Percentiles rank a stretch among this genome's conserved stretches.
Conservation (phyloP, 2,329 filamentous ascomycete species). For the Microdochium trichocladiopsis region DNA sequence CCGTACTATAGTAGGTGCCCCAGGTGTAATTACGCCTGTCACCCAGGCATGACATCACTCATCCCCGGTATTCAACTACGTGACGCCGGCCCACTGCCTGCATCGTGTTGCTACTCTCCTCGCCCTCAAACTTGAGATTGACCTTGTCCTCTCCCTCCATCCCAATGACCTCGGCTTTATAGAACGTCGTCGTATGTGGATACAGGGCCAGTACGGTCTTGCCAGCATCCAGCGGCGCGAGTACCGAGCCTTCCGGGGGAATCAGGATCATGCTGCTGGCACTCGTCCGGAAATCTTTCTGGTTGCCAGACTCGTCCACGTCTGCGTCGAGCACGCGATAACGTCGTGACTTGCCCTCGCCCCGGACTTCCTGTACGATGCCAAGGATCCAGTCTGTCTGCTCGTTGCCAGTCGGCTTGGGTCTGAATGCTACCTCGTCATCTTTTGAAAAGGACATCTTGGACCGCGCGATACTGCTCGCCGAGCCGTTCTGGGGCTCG, state of each 20-base stretch:
- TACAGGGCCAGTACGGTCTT: slow-evolving; percentile 73
- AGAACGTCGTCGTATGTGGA: slow-evolving; percentile 79
- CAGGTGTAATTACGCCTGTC: not conserved
- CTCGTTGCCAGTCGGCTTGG: slow-evolving; percentile 42
- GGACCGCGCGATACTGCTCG: slow-evolving; percentile 31
- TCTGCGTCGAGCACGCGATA: slow-evolving; percentile 79
- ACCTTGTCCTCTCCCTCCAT: slow-evolving; percentile 51
- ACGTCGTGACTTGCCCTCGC: slow-evolving; percentile 69
- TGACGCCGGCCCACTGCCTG: slow-evolving; percentile 71
- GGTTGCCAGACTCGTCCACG: slow-evolving; percentile 61
- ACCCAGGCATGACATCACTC: not conserved
- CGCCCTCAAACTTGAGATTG: slow-evolving; percentile 70
- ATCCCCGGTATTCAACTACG: slow-evolving; percentile 64
- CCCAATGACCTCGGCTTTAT: slow-evolving; percentile 74
- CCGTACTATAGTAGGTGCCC: too few relatives aligned
- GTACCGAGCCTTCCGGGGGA: slow-evolving; percentile 45
- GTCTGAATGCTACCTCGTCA: slow-evolving; percentile 62
- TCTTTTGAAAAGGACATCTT: slow-evolving; percentile 53
- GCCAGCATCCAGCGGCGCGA: slow-evolving; percentile 56
- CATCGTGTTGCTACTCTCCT: slow-evolving; percentile 66
- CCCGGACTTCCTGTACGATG: slow-evolving; percentile 67
- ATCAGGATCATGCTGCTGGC: slow-evolving; percentile 74
- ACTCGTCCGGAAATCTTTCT: slow-evolving; percentile 62
- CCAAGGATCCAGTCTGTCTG: slow-evolving; percentile 67
- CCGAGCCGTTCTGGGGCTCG: slow-evolving; percentile 36